Evolutionary conservation across 352 stramenopile genomes (phyloP).

Genomic region (Ophiocytium majus): DNA sequence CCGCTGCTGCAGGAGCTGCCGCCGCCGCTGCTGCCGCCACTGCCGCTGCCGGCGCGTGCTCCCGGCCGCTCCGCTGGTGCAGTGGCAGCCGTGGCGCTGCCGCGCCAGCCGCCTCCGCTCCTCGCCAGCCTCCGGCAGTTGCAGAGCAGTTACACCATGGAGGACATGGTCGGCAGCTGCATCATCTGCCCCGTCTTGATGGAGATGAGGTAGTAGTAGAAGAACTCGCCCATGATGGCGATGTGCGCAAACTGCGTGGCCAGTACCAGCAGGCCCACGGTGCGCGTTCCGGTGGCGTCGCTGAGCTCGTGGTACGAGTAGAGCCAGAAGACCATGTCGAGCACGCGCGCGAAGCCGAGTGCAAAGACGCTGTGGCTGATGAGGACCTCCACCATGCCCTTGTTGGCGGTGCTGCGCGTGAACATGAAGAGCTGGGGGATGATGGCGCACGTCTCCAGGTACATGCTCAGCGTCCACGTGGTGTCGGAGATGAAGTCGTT

Average conservation of each 20-base stretch:
- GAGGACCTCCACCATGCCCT: slow-evolving; percentile 73
- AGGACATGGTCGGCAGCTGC: slow-evolving; percentile 27
- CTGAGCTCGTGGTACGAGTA: slow-evolving; percentile 96
- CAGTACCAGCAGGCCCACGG: slow-evolving; percentile 76
- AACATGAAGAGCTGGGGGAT: slow-evolving; percentile 99
- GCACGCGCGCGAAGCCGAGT: slow-evolving; percentile 60
- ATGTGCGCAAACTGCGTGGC: slow-evolving; percentile 97
- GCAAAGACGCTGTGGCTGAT: slow-evolving; percentile 95
- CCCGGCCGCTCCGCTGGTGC: no score
- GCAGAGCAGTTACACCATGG: background rate
- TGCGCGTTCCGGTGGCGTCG: slow-evolving; percentile 60
- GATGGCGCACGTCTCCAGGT: slow-evolving; percentile 93
- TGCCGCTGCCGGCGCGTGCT: no score
- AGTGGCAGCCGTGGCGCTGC: no score
- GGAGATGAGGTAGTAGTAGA: slow-evolving; percentile 95
- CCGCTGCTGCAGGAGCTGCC: no score
- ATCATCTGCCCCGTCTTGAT: slow-evolving; percentile 46
- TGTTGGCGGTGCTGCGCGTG: slow-evolving; percentile 75
- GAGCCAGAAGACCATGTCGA: slow-evolving; percentile 96
- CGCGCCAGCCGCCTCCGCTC: no score
- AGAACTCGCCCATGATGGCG: slow-evolving; percentile 97
- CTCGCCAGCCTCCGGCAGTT: no score
- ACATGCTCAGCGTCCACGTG: slow-evolving; percentile 97
- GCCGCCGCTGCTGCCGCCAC: no score
- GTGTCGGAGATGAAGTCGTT: slow-evolving; percentile 90